These are phyloP conservation scores for Candida oleophila DNA, from an alignment of 805 yeast species.

Conservation along the genomic window DNA sequence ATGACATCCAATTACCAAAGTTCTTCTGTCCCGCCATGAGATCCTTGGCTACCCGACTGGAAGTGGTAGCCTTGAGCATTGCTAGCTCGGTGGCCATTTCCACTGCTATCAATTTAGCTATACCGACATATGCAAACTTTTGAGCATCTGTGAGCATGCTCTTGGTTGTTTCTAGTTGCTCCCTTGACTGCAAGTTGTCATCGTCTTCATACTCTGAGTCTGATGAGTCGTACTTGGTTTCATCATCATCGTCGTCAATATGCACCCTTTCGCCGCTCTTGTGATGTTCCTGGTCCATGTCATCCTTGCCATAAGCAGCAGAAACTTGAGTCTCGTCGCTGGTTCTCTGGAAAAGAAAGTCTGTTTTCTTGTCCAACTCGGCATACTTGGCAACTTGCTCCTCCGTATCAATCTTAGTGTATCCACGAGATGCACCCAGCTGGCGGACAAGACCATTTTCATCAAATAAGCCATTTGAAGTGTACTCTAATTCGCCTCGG, in stretches of 20 bases:
- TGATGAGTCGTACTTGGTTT: constrained; percentile 18
- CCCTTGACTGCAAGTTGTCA: constrained; percentile 48
- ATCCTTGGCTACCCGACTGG: constrained; percentile 54
- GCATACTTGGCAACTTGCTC: constrained; percentile 76
- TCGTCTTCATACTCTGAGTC: constrained; percentile 36
- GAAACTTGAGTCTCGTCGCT: constrained; percentile 18
- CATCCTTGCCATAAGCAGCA: constrained; percentile 26
- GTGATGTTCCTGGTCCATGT: constrained; percentile 15
- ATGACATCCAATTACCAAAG: constrained; percentile 81
- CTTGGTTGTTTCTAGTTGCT: constrained; percentile 77
- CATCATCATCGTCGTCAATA: constrained; percentile 7
- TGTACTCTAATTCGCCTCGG: constrained; percentile 61
- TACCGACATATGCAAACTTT: constrained; percentile 87
- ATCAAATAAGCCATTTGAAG: constrained; percentile 27
- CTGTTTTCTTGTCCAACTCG: constrained; percentile 50
- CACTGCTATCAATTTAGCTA: constrained; percentile 70
- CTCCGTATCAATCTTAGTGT: constrained; percentile 85
- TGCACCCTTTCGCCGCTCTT: constrained; percentile 6
- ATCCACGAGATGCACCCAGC: constrained; percentile 55
- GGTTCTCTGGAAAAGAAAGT: constrained; percentile 43
- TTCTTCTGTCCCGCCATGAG: constrained; percentile 70
- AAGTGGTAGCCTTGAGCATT: constrained; percentile 48
- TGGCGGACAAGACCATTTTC: constrained; percentile 14
- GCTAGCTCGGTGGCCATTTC: constrained; percentile 84
- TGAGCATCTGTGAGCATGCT: constrained; percentile 79